Evolutionary conservation across 2,329 filamentous ascomycete genomes (phyloP), one percentile per base, ranked within the genome.

Genomic region (Pseudogymnoascus sp.): DNA sequence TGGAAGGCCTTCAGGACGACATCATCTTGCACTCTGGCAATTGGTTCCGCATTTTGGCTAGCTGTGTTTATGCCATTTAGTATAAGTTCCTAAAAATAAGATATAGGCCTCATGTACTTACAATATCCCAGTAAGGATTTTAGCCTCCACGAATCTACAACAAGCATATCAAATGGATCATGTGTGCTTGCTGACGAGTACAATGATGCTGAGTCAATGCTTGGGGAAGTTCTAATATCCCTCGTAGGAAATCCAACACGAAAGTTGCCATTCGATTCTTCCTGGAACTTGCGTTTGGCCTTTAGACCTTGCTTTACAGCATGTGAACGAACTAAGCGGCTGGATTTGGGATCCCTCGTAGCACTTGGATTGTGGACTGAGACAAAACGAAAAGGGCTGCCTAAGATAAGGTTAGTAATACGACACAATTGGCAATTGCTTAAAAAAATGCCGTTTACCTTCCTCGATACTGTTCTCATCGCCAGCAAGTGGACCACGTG

Each of bases 11-110:
- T 75, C 15, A 74, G 73, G n/a, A 77, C 69, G 1, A 67, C 69
- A 40, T 74, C 68, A n/a, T 74, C 70, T 5, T 77, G 71, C 0
- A 76, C 62, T 15, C 71, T 78, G 7, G 77, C 75, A 0, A 76
- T 69, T 9, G 75, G 74, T 42, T 76, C 72, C 0, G 69, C 42
- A n/a, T 69, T 67, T 45, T 69, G 65, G 1, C 64, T 62, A 4
- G 67, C 66, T 35, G 70, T 69, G 10, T 68, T 70, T 74, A 5
- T 8, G 15, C 7, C 25, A 35, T 63, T 62, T 29, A 10, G 25
- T 60, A 33, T 66, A 61, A 66, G 63, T 25, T 31, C 48, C 13
- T 61, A 7, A 33, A 2, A 35, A 36, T 35, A 25, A 21, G 21
- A 21, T 21, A 21, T 3, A 21, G 21, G 21, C 21, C 31, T 31